These are phyloP conservation scores for Apophysomyces ossiformis DNA, from an alignment of 371 early-diverging fungal genomes.

Conservation along the genomic window DNA sequence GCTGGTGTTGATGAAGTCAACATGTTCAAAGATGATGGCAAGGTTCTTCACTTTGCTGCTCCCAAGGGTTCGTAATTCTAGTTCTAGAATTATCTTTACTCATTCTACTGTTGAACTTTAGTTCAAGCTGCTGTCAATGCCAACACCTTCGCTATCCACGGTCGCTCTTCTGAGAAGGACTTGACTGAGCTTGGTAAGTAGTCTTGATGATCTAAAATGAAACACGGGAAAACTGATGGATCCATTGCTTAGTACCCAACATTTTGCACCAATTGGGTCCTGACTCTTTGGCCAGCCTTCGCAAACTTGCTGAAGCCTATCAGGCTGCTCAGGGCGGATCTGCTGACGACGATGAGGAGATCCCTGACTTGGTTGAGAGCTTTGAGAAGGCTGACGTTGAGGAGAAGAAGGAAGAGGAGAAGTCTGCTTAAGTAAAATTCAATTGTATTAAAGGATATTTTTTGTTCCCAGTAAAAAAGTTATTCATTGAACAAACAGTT, in stretches of 20 bases:
- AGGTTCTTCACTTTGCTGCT: slow-evolving; percentile 89
- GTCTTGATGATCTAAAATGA: neutral
- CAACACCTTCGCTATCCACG: slow-evolving; percentile 94
- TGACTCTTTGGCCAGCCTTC: slow-evolving; percentile 88
- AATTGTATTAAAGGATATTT: slow-evolving; percentile 12
- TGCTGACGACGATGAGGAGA: slow-evolving; percentile 70
- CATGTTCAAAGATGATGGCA: slow-evolving; percentile 96
- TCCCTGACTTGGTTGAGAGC: slow-evolving; percentile 78
- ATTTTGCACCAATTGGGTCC: slow-evolving; percentile 97
- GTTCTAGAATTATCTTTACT: neutral
- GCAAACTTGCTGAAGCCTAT: slow-evolving; percentile 87
- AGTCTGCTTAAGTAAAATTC: slow-evolving; percentile 20
- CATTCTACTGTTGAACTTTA: neutral
- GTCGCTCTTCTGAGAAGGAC: slow-evolving; percentile 88
- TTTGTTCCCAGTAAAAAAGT: neutral
- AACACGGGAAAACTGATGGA: neutral
- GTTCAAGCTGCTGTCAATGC: slow-evolving; percentile 85
- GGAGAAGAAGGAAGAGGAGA: slow-evolving; percentile 41
- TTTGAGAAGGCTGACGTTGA: slow-evolving; percentile 60
- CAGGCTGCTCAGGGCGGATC: slow-evolving; percentile 65
- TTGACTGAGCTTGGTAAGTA: slow-evolving; percentile 74
- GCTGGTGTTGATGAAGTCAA: slow-evolving; percentile 95
- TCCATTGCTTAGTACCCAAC: slow-evolving; percentile 68
- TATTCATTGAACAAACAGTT: too few relatives aligned
- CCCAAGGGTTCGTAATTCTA: slow-evolving; percentile 78